These are phyloP conservation scores for Acer campestre DNA, from an alignment of 345 rosid species.

Conservation along the genomic window DNA sequence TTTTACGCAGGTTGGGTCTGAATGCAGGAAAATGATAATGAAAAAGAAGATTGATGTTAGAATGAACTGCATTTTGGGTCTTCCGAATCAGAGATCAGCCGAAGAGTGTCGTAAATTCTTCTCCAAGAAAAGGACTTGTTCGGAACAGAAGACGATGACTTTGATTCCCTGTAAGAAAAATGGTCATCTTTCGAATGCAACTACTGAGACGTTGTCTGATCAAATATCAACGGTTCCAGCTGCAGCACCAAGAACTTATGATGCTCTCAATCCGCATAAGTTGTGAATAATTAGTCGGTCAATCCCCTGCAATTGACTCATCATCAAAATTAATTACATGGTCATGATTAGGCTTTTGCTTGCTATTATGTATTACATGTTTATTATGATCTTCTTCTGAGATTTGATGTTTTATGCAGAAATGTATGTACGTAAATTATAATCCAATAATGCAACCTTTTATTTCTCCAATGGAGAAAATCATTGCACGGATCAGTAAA, in stretches of 20 bases:
- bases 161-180: constrained; percentile 40
- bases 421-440: neutral
- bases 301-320: neutral
- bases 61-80: constrained; percentile 57
- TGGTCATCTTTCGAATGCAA: neutral
- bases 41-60: constrained; percentile 40
- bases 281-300: neutral
- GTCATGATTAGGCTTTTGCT: neutral
- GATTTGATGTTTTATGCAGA: neutral
- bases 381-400: neutral
- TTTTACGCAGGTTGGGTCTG: constrained; percentile 59
- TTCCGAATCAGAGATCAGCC: constrained; percentile 44
- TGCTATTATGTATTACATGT: neutral
- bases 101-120: constrained; percentile 40
- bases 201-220: constrained; percentile 1
- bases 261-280: constrained; percentile 27
- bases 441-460: neutral
- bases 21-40: constrained; percentile 40
- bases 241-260: constrained; percentile 28
- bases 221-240: constrained; percentile 12
- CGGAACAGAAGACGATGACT: constrained; percentile 21
- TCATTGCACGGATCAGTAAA: no score
- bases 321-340: neutral
- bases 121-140: constrained; percentile 23
- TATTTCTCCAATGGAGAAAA: neutral